Conservation (phyloP, 768 basidiomycete species). For the Amanita polypyramis region DNA sequence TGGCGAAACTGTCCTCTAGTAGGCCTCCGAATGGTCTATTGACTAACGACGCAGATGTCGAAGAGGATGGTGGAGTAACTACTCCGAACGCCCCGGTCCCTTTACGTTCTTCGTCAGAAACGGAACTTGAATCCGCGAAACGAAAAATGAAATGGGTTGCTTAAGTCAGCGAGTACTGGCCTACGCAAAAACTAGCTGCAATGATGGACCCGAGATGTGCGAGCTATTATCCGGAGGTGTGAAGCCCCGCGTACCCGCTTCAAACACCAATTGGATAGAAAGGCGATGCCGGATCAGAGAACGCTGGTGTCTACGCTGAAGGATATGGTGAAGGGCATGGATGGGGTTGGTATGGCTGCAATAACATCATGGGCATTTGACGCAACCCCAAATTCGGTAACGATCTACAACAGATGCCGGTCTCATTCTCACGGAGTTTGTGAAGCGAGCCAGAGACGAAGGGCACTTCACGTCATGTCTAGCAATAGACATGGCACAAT, state of each 20-base stretch:
- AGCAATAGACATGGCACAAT: no score
- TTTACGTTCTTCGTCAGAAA: conserved; percentile 15
- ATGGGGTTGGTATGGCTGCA: conserved; percentile 63
- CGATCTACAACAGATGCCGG: no score
- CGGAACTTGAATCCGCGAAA: conserved; percentile 32
- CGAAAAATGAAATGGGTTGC: conserved; percentile 89
- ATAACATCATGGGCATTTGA: no score
- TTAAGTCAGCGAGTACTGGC: conserved; percentile 96
- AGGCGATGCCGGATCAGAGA: conserved; percentile 87
- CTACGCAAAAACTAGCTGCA: conserved; percentile 60
- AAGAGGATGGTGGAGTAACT: conserved; percentile 31
- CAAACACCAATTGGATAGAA: conserved; percentile 86
- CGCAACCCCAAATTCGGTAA: no score
- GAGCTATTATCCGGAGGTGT: conserved; percentile 40
- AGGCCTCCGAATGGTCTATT: conserved; percentile 2
- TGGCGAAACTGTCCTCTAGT: conserved; percentile 28
- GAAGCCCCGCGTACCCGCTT: conserved; percentile 51
- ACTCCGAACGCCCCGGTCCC: conserved; percentile 66
- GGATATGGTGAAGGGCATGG: conserved; percentile 61
- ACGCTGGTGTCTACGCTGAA: conserved; percentile 69
- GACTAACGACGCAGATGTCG: conserved; percentile 19
- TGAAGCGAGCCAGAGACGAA: no score
- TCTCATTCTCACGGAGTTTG: no score
- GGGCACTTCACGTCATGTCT: no score
- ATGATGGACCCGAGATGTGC: conserved; percentile 63